These are phyloP conservation scores for Penicillium italicum DNA, from an alignment of 2,329 filamentous ascomycete species.

Conservation along the genomic window DNA sequence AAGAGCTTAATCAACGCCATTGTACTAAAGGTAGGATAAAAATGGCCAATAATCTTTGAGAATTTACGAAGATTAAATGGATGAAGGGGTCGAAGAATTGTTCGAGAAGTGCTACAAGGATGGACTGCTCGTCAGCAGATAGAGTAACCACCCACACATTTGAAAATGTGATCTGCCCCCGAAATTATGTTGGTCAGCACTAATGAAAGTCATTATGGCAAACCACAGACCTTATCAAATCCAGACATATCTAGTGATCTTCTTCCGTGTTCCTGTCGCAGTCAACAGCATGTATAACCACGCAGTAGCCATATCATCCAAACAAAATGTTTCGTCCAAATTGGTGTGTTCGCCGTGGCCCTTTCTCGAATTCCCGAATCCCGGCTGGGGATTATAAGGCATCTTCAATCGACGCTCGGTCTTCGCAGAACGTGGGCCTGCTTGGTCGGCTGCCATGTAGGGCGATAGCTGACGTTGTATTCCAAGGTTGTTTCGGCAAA, in stretches of 20 bases:
- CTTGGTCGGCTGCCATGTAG: neutral
- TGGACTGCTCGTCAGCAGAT: neutral
- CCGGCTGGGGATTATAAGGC: neutral
- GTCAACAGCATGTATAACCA: neutral
- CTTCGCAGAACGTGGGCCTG: neutral
- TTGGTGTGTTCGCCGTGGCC: neutral
- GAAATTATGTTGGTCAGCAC: neutral
- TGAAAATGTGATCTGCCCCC: neutral
- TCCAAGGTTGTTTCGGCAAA: too few relatives aligned
- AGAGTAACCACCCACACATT: neutral
- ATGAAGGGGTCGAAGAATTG: neutral
- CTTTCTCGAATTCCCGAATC: neutral
- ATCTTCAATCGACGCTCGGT: neutral
- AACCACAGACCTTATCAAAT: neutral
- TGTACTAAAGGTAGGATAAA: neutral
- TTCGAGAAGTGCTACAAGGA: neutral
- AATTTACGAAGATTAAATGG: neutral
- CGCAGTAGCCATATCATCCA: neutral
- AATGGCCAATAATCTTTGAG: neutral
- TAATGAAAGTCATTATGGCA: neutral
- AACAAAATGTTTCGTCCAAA: neutral
- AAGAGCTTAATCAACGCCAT: neutral
- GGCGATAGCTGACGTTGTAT: neutral
- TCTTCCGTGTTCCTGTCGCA: neutral
- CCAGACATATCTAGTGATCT: neutral